Evolutionary conservation across 2,329 filamentous ascomycete genomes (phyloP), one percentile per base, ranked within the genome.

Genomic region (Talaromyces sp.): DNA sequence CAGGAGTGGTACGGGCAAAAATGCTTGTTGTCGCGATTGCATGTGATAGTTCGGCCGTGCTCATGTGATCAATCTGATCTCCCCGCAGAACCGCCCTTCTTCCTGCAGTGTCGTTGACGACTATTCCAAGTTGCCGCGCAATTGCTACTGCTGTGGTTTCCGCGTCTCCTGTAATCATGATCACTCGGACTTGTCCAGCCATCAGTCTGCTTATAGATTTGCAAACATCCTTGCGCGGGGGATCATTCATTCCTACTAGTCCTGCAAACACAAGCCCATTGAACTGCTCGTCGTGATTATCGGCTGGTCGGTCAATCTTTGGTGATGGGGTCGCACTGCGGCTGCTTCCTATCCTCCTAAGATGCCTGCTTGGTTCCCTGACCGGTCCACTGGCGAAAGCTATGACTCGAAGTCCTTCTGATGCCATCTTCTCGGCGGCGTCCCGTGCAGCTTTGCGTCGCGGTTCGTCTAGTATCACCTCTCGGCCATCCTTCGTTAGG

Each of bases 121-220:
- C 88, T 92, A 99, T 99, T 47, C 95, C 95, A n/a, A 99, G 84
- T 73, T 97, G 94, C 77, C 87, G 92, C 35, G 92, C 95, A 74
- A 99, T 98, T 0, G 95, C 95, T 54, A 97, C 84, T 2, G 95
- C 95, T 2, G 95, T 99, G 1, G 92, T 92, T 76, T 98, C 93
- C 16, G 95, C 92, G 76, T 99, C 95, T 65, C 95, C 95, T 10
- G 95, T 99, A 70, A 99, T 98, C 95, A 99, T 99, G 71, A 99
- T 96, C 57, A 99, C 92, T 76, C 93, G 95, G 68, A 99, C 95
- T 45, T 94, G 94, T 62, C 95, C 95, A 58, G 92, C 88, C 89
- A 98, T 94, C 63, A 99, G 82, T 67, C 90, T 89, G 70, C 92
- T 86, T 70, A 99, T 97, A 6, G 94, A 93, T 68, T 90, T 89